Conservation (phyloP, 768 basidiomycete genomes). For the Lepiota venenata region DNA sequence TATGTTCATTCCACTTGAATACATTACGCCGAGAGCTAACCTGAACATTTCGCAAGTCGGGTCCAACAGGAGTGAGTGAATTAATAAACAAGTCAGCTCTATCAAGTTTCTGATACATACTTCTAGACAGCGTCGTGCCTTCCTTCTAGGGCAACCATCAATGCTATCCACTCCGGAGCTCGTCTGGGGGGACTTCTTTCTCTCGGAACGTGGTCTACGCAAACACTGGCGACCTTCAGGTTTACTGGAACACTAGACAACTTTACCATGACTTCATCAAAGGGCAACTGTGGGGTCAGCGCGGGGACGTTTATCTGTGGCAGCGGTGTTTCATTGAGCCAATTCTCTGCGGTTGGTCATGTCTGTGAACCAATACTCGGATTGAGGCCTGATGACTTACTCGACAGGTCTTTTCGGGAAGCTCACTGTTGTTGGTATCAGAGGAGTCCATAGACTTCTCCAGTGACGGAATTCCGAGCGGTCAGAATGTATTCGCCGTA, state of each 20-base stretch:
- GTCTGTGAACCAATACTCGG: conserved; percentile 1
- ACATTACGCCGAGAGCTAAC: neutral
- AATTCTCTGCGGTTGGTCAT: conserved; percentile 49
- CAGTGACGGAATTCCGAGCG: too few relatives aligned
- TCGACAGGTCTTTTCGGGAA: too few relatives aligned
- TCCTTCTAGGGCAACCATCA: conserved; percentile 44
- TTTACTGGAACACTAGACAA: conserved; percentile 42
- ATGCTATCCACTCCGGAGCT: conserved; percentile 33
- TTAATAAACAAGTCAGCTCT: neutral
- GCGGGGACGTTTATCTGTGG: conserved; percentile 46
- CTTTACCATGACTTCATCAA: conserved; percentile 58
- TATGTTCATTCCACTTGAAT: neutral
- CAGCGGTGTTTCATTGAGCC: conserved; percentile 41
- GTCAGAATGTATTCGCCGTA: too few relatives aligned
- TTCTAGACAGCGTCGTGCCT: conserved; percentile 23
- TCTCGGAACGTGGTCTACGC: conserved; percentile 56
- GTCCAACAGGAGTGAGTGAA: conserved; percentile 18
- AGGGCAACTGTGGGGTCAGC: conserved; percentile 53
- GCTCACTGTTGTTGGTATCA: too few relatives aligned
- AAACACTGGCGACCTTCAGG: conserved; percentile 55
- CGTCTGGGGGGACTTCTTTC: conserved; percentile 50
- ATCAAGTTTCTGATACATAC: neutral
- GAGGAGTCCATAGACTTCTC: too few relatives aligned
- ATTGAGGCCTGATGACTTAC: neutral
- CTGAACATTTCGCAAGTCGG: conserved; percentile 2